Conservation (phyloP, 352 stramenopile genomes). For the Pythium dissimile region DNA sequence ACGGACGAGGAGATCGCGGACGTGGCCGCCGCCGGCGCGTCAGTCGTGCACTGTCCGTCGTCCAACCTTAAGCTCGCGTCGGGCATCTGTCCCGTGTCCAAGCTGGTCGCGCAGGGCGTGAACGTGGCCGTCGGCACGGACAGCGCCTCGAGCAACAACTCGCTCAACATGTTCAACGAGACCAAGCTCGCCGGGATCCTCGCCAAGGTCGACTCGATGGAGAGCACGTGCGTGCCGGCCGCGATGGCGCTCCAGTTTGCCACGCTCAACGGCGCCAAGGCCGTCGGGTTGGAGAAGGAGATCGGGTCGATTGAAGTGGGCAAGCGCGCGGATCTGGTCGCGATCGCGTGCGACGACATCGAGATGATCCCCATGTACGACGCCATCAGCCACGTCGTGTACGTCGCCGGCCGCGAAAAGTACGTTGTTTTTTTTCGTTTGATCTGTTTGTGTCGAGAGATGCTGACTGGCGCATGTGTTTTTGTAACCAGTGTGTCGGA, state of each 20-base stretch:
- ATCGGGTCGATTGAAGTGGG: constrained; percentile 85
- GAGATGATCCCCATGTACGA: constrained; percentile 89
- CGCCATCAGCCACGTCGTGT: constrained; percentile 85
- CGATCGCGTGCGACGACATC: constrained; percentile 72
- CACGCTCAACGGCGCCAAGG: constrained; percentile 88
- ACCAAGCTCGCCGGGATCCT: constrained; percentile 88
- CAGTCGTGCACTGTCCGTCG: constrained; percentile 87
- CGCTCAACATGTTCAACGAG: constrained; percentile 87
- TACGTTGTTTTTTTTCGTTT: constrained; percentile 21
- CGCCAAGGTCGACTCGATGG: constrained; percentile 69
- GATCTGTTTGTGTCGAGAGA: background rate
- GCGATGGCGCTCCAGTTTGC: constrained; percentile 77
- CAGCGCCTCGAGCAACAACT: constrained; percentile 85
- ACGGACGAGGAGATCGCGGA: constrained; percentile 78
- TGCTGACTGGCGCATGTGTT: constrained; percentile 2
- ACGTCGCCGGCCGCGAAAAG: constrained; percentile 77
- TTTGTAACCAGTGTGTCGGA: constrained; percentile 73
- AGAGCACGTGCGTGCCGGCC: constrained; percentile 60
- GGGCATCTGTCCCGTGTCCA: constrained; percentile 72
- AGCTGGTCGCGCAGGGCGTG: constrained; percentile 72
- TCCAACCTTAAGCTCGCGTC: constrained; percentile 90
- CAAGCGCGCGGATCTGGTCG: constrained; percentile 84
- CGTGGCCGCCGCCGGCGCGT: constrained; percentile 40
- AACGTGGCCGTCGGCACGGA: constrained; percentile 89
- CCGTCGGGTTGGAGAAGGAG: constrained; percentile 70